phyloP scores from a whole-genome alignment of 768 basidiomycete genomes.

The Suillus cothurnatus region DNA sequence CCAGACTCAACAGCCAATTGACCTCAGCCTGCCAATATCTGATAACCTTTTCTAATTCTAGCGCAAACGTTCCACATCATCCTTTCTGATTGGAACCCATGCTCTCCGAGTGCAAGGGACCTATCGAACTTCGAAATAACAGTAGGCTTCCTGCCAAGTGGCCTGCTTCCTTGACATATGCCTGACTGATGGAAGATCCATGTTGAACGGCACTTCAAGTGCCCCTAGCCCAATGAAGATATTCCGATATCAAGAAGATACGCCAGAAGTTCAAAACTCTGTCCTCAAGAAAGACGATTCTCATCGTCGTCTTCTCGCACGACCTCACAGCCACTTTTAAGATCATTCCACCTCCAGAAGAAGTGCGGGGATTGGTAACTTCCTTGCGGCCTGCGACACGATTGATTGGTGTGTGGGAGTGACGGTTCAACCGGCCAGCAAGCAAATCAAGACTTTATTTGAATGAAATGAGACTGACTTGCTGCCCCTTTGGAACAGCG shows the following conservation, averaged over 20 bases:
- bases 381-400: neutral
- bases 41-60: neutral
- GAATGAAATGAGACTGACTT: neutral
- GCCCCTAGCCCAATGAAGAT: neutral
- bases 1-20: neutral
- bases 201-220: neutral
- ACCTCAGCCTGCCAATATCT: neutral
- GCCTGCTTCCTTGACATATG: neutral
- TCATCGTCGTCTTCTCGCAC: neutral
- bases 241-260: neutral
- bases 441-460: neutral
- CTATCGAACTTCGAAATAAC: neutral
- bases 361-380: neutral
- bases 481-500: slow-evolving; percentile 10
- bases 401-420: neutral
- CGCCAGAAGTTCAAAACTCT: neutral
- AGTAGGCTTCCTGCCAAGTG: neutral
- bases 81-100: neutral
- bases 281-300: neutral
- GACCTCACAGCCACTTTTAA: neutral
- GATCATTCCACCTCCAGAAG: neutral
- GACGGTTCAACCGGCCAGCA: too few species aligned
- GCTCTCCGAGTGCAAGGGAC: too few species aligned
- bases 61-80: neutral
- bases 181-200: neutral